Conservation (phyloP, 192 early-diverging fungal genomes). For the Geranomyces variabilis region DNA sequence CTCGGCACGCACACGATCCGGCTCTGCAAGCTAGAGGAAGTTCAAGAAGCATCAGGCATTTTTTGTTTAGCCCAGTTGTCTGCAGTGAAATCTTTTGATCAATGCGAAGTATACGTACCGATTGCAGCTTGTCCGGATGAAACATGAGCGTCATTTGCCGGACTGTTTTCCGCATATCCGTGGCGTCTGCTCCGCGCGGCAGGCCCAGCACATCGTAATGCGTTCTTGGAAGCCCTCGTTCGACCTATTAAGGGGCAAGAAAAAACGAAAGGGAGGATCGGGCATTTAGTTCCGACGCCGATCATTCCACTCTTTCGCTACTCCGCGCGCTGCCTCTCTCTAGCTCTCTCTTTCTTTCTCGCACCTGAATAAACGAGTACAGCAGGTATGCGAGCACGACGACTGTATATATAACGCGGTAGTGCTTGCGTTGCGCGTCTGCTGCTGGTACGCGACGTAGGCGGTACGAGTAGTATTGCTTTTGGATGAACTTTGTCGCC, state of each 20-base stretch:
- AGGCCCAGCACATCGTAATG: conserved; percentile 42
- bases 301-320: neutral
- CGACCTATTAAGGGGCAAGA: conserved; percentile 29
- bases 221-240: conserved; percentile 44
- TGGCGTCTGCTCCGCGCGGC: conserved; percentile 19
- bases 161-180: conserved; percentile 39
- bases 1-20: conserved; percentile 23
- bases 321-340: neutral
- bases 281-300: neutral
- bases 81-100: too few species aligned
- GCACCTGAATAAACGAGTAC: conserved; percentile 47
- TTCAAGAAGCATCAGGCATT: neutral
- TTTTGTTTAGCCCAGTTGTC: neutral
- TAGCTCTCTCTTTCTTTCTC: neutral
- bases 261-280: neutral
- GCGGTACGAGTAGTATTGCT: conserved; percentile 28
- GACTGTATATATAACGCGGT: conserved; percentile 36
- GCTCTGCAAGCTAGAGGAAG: conserved; percentile 6
- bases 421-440: conserved; percentile 28
- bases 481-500: conserved; percentile 37
- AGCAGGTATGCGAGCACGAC: conserved; percentile 40
- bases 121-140: conserved; percentile 48
- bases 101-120: too few species aligned
- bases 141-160: conserved; percentile 42
- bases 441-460: neutral